Evolutionary conservation across 306 rosid genomes (phyloP), one percentile per base, ranked within the genome.

Genomic region (Vigna radiata): DNA sequence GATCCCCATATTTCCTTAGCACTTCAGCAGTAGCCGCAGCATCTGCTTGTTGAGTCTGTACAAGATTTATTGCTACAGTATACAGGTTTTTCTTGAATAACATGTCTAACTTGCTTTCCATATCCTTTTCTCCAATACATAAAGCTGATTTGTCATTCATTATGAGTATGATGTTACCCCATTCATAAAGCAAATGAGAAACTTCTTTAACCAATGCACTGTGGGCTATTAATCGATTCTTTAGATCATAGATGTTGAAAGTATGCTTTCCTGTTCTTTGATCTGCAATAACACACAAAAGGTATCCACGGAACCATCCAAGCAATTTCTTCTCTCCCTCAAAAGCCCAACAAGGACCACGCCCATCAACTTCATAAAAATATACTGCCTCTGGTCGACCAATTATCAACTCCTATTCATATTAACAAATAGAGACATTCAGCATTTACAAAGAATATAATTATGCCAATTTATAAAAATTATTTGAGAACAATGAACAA

Each of bases 261-360:
- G 97, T 92, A 37, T 90, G 85, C 43, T 84, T 88, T 41, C 92
- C 88, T 69, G 80, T 92, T 77, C 99, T 89, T 85, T 89, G 97
- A 86, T 92, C 99, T 36, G 87, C 97, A 86, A 95, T 88, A n/a
- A 92, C 95, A 81, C 97, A 95, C 65, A 95, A 72, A 61, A 95
- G 99, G 82, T 92, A 95, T 59, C 99, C 99, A 31, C 99, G 97
- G 75, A 95, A 95, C 97, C 97, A 95, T 76, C 99, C 97, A 36
- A 95, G 67, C 79, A 92, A 84, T 81, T 89, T 95, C 85, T 95
- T 95, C 83, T 95, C 96, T 73, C 99, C 99, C 85, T 95, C 99
- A 78, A 95, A 95, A 49, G 99, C 99, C 99, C 97, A 95, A 82
- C 99, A 95, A 31, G 99, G 99, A 81, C 99, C 99, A 67, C 97